Conservation (phyloP, 2,329 filamentous ascomycete species). For the Cladosporium halotolerans region DNA sequence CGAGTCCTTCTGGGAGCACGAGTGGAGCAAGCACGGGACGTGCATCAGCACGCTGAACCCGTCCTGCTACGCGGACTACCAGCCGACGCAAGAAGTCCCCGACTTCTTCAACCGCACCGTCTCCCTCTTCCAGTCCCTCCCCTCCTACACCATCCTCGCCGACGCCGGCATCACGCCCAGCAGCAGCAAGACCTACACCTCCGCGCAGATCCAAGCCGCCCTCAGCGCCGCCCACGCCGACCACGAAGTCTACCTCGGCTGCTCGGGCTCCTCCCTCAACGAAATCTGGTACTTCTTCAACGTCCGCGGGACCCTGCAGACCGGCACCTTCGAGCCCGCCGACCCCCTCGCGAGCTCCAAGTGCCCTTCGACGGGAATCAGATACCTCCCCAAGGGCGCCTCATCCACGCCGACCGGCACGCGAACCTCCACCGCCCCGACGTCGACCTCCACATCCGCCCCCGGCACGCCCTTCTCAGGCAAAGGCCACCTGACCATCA, state of each 20-base stretch:
- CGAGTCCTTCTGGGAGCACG: constrained; percentile 62
- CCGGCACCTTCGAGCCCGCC: constrained; percentile 54
- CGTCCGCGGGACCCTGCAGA: constrained; percentile 52
- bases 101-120: constrained; percentile 65
- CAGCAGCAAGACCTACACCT: constrained; percentile 52
- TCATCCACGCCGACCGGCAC: constrained; percentile 23
- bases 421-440: constrained; percentile 29
- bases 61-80: constrained; percentile 55
- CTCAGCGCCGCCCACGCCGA: constrained; percentile 48
- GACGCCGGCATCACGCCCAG: constrained; percentile 56
- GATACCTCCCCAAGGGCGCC: constrained; percentile 55
- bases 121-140: constrained; percentile 58
- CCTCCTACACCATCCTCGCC: constrained; percentile 57
- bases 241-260: constrained; percentile 55
- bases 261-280: constrained; percentile 43
- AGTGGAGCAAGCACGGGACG: constrained; percentile 68
- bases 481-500: constrained; percentile 54
- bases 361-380: constrained; percentile 58
- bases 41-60: constrained; percentile 65
- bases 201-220: constrained; percentile 53
- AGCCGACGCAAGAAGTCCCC: constrained; percentile 56
- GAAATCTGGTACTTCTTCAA: constrained; percentile 61
- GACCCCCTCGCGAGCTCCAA: constrained; percentile 52
- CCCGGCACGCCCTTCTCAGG: constrained; percentile 46
- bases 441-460: constrained; percentile 29